Evolutionary conservation across 2,329 filamentous ascomycete species (phyloP), one percentile per base, ranked within the genome.

Genomic region (Botrytis sinoallii): DNA sequence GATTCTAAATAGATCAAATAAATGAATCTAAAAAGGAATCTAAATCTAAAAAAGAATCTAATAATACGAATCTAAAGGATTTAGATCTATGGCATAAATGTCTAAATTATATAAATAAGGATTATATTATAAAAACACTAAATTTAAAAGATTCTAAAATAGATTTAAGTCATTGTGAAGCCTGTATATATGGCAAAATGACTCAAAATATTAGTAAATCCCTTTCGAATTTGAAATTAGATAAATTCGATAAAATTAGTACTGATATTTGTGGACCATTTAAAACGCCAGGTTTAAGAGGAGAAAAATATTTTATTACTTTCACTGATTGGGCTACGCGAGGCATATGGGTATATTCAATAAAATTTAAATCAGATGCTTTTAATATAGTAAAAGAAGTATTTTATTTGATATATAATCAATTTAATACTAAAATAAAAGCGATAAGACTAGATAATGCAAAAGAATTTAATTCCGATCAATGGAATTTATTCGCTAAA

Each of bases 271-370:
- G 1, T 32, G 0, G 6, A 57, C 2, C 2, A n/a, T 57, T 57
- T 57, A 20, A 44, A 44, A 57, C 1, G 7, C 18, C 1, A 57
- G 12, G 0, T 32, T 29, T 57, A 57, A 32, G 32, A 57, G n/a
- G 8, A 57, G 32, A 42, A 42, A 42, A 42, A 16, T 42, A 42
- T 42, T 42, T 42, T 32, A 32, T 57, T 57, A 32, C 12, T 32
- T n/a, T 32, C 0, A 57, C 0, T 16, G 7, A 29, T 5, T 57
- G 0, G 0, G 0, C 22, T n/a, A 57, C 6, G 18, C 2, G 1
- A 57, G 12, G 0, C 18, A 57, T 14, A n/a, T 57, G 4, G 4
- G 1, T 29, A 32, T 57, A 57, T 57, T 29, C 12, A 1, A 57
- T 57, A n/a, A 32, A 57, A 32, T 57, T 32, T 57, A 57, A 57